phyloP scores from a whole-genome alignment of 2,329 filamentous ascomycete genomes.

The Aspergillus neoniger region DNA sequence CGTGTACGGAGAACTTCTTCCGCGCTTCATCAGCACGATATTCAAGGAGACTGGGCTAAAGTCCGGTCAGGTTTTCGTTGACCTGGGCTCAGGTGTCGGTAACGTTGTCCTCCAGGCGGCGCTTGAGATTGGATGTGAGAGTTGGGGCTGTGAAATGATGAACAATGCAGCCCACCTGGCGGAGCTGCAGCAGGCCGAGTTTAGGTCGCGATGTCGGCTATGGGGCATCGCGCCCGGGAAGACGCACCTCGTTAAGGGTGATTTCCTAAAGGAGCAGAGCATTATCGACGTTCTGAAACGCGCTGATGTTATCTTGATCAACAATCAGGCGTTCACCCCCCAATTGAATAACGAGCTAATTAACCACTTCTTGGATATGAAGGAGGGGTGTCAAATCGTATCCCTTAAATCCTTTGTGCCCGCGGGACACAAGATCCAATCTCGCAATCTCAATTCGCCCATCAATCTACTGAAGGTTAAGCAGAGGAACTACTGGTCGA shows the following conservation, averaged over 20 bases:
- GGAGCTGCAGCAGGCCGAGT: conserved; percentile 77
- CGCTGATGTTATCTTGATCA: conserved; percentile 94
- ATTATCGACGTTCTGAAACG: conserved; percentile 74
- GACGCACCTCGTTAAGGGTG: conserved; percentile 77
- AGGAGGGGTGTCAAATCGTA: conserved; percentile 84
- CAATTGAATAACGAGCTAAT: conserved; percentile 81
- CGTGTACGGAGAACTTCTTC: conserved; percentile 89
- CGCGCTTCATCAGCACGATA: conserved; percentile 80
- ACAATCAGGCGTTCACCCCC: conserved; percentile 95
- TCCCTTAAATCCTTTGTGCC: conserved; percentile 91
- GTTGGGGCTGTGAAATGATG: conserved; percentile 97
- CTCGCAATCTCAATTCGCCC: conserved; percentile 75
- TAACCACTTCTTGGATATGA: conserved; percentile 89
- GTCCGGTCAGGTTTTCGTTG: conserved; percentile 84
- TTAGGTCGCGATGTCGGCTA: conserved; percentile 77
- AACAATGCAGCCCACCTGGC: conserved; percentile 82
- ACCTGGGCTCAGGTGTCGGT: conserved; percentile 91
- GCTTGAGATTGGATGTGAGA: conserved; percentile 88
- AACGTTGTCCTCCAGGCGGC: conserved; percentile 95
- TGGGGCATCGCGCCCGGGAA: conserved; percentile 84
- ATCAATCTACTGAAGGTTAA: conserved; percentile 79
- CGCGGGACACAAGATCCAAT: conserved; percentile 72
- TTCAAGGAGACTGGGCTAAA: conserved; percentile 76
- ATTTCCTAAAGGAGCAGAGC: conserved; percentile 73
- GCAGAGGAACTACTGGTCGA: conserved; percentile 67